phyloP scores from a whole-genome alignment of 2,329 filamentous ascomycete genomes.

The Fusarium cicatricum region DNA sequence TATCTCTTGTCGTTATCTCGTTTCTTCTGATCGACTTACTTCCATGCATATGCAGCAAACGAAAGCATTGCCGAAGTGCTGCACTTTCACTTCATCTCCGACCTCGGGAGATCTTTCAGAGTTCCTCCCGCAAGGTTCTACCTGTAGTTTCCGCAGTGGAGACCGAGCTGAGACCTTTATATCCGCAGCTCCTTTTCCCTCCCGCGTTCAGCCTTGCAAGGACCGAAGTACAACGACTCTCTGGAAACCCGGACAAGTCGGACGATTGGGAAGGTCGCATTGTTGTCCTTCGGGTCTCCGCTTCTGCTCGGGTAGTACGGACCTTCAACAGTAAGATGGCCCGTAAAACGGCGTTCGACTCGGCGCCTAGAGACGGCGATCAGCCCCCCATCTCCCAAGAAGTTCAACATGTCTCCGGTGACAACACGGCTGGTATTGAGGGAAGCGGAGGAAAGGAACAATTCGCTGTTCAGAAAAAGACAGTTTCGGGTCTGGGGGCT shows the following conservation, averaged over 20 bases:
- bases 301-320: neutral
- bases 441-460: slow-evolving; percentile 18
- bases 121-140: neutral
- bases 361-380: slow-evolving; percentile 4
- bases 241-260: neutral
- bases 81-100: neutral
- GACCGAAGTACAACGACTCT: neutral
- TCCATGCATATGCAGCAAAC: neutral
- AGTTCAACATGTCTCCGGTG: neutral
- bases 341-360: slow-evolving; percentile 10
- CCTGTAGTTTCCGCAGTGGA: slow-evolving; percentile 4
- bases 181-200: neutral
- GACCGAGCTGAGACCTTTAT: neutral
- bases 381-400: slow-evolving; percentile 27
- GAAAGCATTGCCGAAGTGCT: neutral
- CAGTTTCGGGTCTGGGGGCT: slow-evolving; percentile 38
- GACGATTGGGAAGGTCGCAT: neutral
- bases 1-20: neutral
- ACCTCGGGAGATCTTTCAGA: slow-evolving; percentile 4
- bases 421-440: slow-evolving; percentile 10
- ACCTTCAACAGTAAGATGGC: slow-evolving; percentile 6
- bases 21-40: neutral
- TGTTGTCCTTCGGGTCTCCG: neutral
- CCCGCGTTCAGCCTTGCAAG: neutral
- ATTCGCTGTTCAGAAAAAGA: slow-evolving; percentile 7